Base-by-base conservation (phyloP, 2,329 filamentous ascomycete species). In the Periconia macrospinosa region DNA sequence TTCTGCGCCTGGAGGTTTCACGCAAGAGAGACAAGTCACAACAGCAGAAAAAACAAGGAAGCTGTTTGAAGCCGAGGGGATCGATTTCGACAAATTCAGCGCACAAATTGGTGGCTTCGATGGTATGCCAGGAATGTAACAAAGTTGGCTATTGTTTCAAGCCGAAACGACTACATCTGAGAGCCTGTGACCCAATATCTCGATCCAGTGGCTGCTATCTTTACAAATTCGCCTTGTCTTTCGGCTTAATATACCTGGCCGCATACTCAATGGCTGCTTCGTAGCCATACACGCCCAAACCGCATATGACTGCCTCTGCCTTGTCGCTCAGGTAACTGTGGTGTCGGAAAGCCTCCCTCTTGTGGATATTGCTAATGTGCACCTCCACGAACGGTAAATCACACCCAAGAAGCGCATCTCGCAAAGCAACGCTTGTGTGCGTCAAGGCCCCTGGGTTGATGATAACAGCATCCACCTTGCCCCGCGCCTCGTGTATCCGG, bases 11-110 rank as follows among this genome's bases (percentile, higher is more conserved):
- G 90, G 88, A 17, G 90, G 90, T 0, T 95, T 96, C 68, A 89
- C 87, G 1, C 77, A 81, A 0, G 88, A 92, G 68, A 83, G 86
- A 66, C 91, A 96, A 74, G 79, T 84, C 52, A 83, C 80, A 42
- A 87, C 89, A 1, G 90, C 91, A 54, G 77, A 84, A 58, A 87
- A 92, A 74, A 90, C 92, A 47, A 85, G 88, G 65, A 83, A 85
- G 40, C 78, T 94, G 69, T 96, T 97, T 69, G 81, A 86, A 57
- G 80, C 82, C 43, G 83, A 92, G 47, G 86, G 84, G 0, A 82
- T 96, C n/a, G 83, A 96, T 69, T 96, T 96, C 75, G 90, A 93
- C 57, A 78, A 83, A 53, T 85, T 96, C 50, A 91, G 91, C 83
- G 83, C 83, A 58, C 86, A 90, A 30, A 84, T 88, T 50, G 86